Evolutionary conservation across 192 early-diverging fungal genomes (phyloP).

Genomic region (Coemansia biformis): DNA sequence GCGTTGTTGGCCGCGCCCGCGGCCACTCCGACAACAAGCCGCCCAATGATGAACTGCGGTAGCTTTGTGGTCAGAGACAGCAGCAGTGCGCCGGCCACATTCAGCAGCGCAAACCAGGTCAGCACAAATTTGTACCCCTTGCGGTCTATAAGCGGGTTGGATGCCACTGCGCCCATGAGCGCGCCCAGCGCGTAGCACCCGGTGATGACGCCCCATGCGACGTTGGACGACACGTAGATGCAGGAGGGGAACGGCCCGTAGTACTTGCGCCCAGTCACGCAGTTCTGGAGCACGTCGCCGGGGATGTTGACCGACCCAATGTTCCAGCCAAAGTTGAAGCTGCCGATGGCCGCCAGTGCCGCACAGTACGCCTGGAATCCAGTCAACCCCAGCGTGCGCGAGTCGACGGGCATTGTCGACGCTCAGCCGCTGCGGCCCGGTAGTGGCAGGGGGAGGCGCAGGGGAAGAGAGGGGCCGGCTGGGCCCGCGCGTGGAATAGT

Average conservation of each 20-base stretch:
- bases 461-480: neutral
- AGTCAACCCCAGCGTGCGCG: constrained; percentile 43
- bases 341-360: constrained; percentile 43
- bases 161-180: constrained; percentile 58
- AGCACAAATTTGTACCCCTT: constrained; percentile 63
- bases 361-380: constrained; percentile 42
- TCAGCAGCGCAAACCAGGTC: constrained; percentile 63
- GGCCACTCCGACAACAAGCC: constrained; percentile 64
- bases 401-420: constrained; percentile 40
- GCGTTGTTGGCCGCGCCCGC: constrained; percentile 61
- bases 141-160: constrained; percentile 52
- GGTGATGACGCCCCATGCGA: constrained; percentile 54
- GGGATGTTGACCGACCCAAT: constrained; percentile 57
- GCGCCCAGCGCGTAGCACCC: constrained; percentile 61
- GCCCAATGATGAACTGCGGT: constrained; percentile 67
- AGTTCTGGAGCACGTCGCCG: constrained; percentile 51
- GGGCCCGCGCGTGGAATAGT: too few species aligned
- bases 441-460: too few species aligned
- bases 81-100: constrained; percentile 58
- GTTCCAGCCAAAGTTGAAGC: constrained; percentile 54
- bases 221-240: constrained; percentile 37
- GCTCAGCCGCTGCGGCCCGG: too few species aligned
- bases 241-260: constrained; percentile 44
- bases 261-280: constrained; percentile 43
- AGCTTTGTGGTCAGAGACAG: constrained; percentile 57